These are phyloP conservation scores for Allomyces macrogynus DNA, from an alignment of 192 early-diverging fungal species.

Conservation along the genomic window DNA sequence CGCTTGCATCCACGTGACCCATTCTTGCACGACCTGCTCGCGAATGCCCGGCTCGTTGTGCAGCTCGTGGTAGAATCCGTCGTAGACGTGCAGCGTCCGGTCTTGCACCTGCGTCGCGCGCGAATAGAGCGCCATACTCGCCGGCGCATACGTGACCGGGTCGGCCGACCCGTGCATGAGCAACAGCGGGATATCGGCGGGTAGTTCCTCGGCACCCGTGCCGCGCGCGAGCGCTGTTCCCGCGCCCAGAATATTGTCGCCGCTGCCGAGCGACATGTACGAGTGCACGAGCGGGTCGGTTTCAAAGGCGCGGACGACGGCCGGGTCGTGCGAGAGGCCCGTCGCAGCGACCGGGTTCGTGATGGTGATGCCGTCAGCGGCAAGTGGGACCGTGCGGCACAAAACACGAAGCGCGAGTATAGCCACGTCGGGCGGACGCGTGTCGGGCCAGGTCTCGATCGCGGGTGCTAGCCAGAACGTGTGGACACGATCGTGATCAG, in stretches of 20 bases:
- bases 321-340: constrained; percentile 19
- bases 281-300: constrained; percentile 32
- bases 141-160: not conserved
- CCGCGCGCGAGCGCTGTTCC: not conserved
- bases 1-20: no score
- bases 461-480: no score
- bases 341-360: constrained; percentile 15
- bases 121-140: not conserved
- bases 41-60: not conserved
- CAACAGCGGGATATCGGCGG: not conserved
- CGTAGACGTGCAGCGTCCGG: not conserved
- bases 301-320: constrained; percentile 22
- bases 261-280: not conserved
- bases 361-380: constrained; percentile 4
- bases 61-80: not conserved
- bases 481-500: no score
- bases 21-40: no score
- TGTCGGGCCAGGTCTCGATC: constrained; percentile 2
- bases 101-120: not conserved
- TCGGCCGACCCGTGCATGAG: not conserved
- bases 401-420: constrained; percentile 10
- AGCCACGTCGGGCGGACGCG: constrained; percentile 13
- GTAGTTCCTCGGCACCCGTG: not conserved
- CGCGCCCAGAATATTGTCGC: no score
- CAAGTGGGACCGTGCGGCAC: constrained; percentile 18